Evolutionary conservation across 2,329 filamentous ascomycete species (phyloP), one percentile per base, ranked within the genome.

Genomic region (Trichoderma endophyticum): DNA sequence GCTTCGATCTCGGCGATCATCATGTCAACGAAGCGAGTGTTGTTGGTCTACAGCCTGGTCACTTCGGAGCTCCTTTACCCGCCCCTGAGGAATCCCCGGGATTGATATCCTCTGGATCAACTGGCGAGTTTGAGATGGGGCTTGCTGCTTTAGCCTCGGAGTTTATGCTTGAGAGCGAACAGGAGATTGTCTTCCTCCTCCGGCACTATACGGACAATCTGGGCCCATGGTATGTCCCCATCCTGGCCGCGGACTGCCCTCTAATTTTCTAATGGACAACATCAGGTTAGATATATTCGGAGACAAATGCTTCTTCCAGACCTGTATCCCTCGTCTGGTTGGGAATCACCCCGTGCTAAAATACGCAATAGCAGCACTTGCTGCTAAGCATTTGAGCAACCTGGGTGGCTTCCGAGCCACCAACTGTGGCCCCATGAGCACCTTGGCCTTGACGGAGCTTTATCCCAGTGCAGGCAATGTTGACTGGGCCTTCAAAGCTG

Each of bases 151-250:
- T 68, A 32, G 65, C 65, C 24, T 60, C 65, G 54, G 65, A 68
- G 34, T 60, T 68, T 5, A 68, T 68, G 65, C 65, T 68, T 4
- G 65, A 68, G 54, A 68, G 65, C 11, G 54, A 68, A 26, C 65
- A 68, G n/a, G 65, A 68, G n/a, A 68, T 60, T 4, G 34, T 68
- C 39, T 68, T 68, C 32, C 65, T 68, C n/a, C 54, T 68, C n/a
- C 65, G 65, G 54, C 65, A 68, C 21, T 68, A 68, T 60, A 43
- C 56, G 3, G 65, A 68, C 34, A 68, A 68, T 11, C 12, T 68
- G 51, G 54, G 54, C 11, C 54, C 65, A 3, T 68, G 65, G 65
- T 68, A 68, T 0, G 65, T 68, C 26, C 2, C 36, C 36, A 12
- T 7, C 36, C 28, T 4, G 26, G 9, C 14, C 8, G 9, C 11